Conservation (phyloP, 177 flowering plant species). For the Tripterygium wilfordii region DNA sequence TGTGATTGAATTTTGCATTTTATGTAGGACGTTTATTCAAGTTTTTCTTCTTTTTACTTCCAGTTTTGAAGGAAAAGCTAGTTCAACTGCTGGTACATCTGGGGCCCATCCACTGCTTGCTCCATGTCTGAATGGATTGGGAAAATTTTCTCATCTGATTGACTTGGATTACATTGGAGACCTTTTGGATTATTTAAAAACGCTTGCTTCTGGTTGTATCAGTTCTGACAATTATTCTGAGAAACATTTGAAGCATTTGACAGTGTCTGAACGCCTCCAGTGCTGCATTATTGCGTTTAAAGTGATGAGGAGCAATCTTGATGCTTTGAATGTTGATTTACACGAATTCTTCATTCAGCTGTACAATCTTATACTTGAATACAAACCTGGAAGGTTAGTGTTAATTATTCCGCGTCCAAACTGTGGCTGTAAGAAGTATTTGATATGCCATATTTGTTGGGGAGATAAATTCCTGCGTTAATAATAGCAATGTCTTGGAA, state of each 20-base stretch:
- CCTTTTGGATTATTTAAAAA: conserved; percentile 73
- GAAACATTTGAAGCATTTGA: conserved; percentile 26
- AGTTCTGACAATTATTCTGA: conserved; percentile 24
- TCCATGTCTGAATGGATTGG: conserved; percentile 86
- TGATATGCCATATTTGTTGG: no score
- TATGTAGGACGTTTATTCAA: not conserved
- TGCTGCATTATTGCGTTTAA: conserved; percentile 96
- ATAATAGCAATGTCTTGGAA: no score
- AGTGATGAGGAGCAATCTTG: conserved; percentile 91
- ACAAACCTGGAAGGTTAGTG: conserved; percentile 82
- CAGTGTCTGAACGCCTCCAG: conserved; percentile 77
- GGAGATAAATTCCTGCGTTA: no score
- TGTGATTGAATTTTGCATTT: not conserved
- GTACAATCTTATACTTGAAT: conserved; percentile 62
- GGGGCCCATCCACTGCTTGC: conserved; percentile 62
- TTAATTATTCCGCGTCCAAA: not conserved
- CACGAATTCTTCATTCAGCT: conserved; percentile 83
- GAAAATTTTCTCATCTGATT: conserved; percentile 77
- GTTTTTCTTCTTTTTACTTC: not conserved
- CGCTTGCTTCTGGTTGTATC: conserved; percentile 57
- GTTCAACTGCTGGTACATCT: conserved; percentile 19
- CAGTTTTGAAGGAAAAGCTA: conserved; percentile 38
- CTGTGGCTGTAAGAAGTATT: no score
- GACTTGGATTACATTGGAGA: conserved; percentile 92
- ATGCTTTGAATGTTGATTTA: conserved; percentile 88